These are phyloP conservation scores for Diaporthe humulicola DNA, from an alignment of 2,329 filamentous ascomycete species.

Conservation along the genomic window DNA sequence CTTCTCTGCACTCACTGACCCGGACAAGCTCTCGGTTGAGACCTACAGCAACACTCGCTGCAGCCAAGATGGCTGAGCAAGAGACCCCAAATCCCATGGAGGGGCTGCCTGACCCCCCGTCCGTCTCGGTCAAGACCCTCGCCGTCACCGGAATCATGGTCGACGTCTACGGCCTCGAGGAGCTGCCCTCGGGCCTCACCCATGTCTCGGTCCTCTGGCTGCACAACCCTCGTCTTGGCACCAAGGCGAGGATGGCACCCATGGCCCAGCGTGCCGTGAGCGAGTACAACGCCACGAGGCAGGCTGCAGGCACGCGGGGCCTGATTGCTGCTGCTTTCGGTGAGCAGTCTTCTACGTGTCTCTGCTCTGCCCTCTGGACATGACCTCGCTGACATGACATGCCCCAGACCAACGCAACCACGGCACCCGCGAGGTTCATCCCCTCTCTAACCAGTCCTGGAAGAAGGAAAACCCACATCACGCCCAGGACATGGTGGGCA, in stretches of 20 bases:
- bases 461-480: conserved; percentile 82
- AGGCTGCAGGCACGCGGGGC: conserved; percentile 58
- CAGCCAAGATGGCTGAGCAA: not conserved
- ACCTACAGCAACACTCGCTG: not conserved
- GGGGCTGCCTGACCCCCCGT: conserved; percentile 53
- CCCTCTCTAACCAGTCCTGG: conserved; percentile 83
- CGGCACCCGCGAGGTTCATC: conserved; percentile 77
- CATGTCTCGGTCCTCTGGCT: conserved; percentile 89
- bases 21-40: not conserved
- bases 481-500: conserved; percentile 91
- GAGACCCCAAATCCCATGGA: conserved; percentile 41
- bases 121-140: conserved; percentile 74
- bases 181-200: conserved; percentile 69
- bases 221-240: conserved; percentile 82
- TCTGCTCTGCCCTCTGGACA: too few relatives aligned
- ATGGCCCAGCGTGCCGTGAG: conserved; percentile 77
- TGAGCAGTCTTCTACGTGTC: not conserved
- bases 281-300: conserved; percentile 71
- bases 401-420: conserved; percentile 87
- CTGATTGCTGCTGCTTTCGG: conserved; percentile 83
- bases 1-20: not conserved
- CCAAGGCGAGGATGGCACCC: conserved; percentile 79
- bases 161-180: conserved; percentile 84
- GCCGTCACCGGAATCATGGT: conserved; percentile 84
- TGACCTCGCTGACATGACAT: not conserved